These are phyloP conservation scores for Fusarium armeniacum DNA, from an alignment of 2,329 filamentous ascomycete species.

Conservation along the genomic window DNA sequence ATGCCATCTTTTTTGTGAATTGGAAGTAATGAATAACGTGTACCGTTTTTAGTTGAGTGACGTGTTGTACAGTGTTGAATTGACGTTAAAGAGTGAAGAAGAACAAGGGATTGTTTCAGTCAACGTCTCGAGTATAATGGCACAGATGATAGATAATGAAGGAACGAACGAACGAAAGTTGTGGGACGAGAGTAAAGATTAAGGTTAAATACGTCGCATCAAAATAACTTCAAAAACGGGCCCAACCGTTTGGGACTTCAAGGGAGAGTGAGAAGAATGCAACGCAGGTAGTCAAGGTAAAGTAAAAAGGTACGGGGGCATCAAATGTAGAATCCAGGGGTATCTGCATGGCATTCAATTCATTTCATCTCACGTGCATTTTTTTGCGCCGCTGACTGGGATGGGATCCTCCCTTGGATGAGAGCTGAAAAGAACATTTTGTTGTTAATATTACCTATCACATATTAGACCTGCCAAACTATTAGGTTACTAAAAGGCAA, in stretches of 20 bases:
- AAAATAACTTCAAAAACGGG: slow-evolving; percentile 2
- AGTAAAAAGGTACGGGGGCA: not conserved
- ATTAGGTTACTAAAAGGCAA: not conserved
- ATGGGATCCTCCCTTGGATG: slow-evolving; percentile 9
- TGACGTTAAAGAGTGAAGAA: slow-evolving; percentile 1
- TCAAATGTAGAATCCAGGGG: slow-evolving; percentile 17
- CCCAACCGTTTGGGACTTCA: not conserved
- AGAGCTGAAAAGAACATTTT: not conserved
- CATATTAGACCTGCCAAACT: not conserved
- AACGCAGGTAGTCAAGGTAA: slow-evolving; percentile 9
- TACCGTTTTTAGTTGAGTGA: not conserved
- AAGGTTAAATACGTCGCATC: slow-evolving; percentile 3
- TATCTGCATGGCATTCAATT: slow-evolving; percentile 29
- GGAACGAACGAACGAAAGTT: not conserved
- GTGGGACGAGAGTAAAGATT: not conserved
- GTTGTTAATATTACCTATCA: not conserved
- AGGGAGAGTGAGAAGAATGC: slow-evolving; percentile 12
- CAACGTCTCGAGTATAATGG: slow-evolving; percentile 16
- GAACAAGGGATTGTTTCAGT: slow-evolving; percentile 37
- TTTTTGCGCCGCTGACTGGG: slow-evolving; percentile 13
- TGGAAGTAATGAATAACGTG: no score
- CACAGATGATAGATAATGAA: slow-evolving; percentile 21
- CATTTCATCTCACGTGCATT: slow-evolving; percentile 11
- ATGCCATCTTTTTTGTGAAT: slow-evolving; percentile 24
- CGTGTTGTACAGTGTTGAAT: not conserved